Base-by-base conservation (phyloP, 306 rosid species). In the Citrullus amarus region DNA sequence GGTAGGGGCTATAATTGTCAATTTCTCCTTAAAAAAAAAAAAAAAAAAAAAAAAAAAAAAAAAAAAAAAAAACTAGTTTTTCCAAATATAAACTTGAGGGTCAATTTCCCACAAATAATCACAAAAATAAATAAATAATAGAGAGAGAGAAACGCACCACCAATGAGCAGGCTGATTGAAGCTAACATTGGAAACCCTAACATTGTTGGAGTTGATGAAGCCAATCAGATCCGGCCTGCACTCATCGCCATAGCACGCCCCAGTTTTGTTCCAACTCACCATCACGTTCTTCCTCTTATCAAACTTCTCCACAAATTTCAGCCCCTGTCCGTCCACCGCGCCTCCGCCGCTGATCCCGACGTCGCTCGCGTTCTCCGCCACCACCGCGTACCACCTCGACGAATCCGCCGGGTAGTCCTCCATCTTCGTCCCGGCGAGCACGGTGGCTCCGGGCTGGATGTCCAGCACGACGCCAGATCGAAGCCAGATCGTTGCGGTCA, bases 191-290 rank as follows among this genome's bases (percentile, higher is more conserved):
- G 85, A 88, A 81, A 95, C 71, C 53, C 43, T 25, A 63, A 95
- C 88, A 25, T 91, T 83, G 0, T 7, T 80, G 65, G 86, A 90
- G 4, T 56, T 88, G 3, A 95, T 50, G 80, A 94, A 94, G 1
- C 98, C 98, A 11, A 94, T 72, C 5, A 94, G 86, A 43, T 93
- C 86, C 2, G 98, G 98, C 44, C 98, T 84, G 68, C 98, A 94
- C 80, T 94, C 98, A 54, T 94, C 98, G 34, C 98, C 97, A 5
- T 71, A 79, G 76, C 98, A 95, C 22, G 84, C 83, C 14, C 98
- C 97, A 5, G 93, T 95, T 25, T 70, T 22, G 50, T 95, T 95
- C 98, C 98, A 95, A 54, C 98, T 95, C 60, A 95, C 96, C 98
- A 95, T 95, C 5, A 95, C 80, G 65, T 95, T 92, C 95, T 95